Base-by-base conservation (phyloP, 331 rosid species). In the Telfairia occidentalis region DNA sequence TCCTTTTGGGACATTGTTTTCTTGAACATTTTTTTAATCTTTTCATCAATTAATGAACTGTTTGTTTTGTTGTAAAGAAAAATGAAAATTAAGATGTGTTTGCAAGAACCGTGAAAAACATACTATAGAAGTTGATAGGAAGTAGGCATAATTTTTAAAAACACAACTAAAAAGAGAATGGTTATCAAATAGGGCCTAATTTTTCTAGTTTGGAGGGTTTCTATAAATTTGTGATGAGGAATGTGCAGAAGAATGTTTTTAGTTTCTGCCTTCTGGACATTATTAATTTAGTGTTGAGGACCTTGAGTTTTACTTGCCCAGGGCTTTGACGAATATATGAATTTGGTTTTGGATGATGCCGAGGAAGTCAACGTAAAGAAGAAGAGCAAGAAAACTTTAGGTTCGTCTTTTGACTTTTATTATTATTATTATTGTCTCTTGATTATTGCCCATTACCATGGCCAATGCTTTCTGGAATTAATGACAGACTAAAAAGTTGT, bases 301-400 rank as follows among this genome's bases (percentile, higher is more conserved):
- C 32, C 24, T 24, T 11, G 63, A 55, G 49, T 19, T 37, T 38
- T 37, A 71, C 59, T 49, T 32, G 67, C 64, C 48, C 76, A 92
- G 98, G 98, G 98, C 55, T 93, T 93, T 84, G 97, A 93, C 48
- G 97, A 93, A 66, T 93, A 93, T 90, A 93, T 93, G 98, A 93
- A 93, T 82, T 85, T 93, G 86, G 97, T 93, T 57, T 77, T 93
- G 79, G 98, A 93, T 60, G 98, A 93, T 66, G 98, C 98, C 19
- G 98, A 90, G 85, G 98, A 93, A 80, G 98, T 90, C 37, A 88
- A 87, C 63, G 11, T 93, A 61, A 93, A 93, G 90, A 93, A 90
- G 79, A 93, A 93, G 42, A 92, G 87, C 90, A 84, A 82, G 85
- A 92, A 92, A 79, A 66, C 91, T 29, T 64, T 93, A 46, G 98